Evolutionary conservation across 192 early-diverging fungal species (phyloP).

Genomic region (Pilobolus umbonatus): DNA sequence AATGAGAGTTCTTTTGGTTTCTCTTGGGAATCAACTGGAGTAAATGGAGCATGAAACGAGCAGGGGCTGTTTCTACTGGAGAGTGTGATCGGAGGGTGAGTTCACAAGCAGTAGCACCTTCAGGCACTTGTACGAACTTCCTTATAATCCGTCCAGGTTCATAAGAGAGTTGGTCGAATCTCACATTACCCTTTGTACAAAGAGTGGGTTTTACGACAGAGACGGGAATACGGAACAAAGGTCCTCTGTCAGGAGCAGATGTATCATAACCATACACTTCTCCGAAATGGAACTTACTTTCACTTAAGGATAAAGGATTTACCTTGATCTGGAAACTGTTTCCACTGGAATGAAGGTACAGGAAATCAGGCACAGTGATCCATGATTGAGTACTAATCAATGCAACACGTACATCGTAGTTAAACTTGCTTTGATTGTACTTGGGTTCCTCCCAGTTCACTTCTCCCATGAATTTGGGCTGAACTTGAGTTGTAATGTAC

Average conservation of each 20-base stretch:
- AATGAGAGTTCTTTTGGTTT: slow-evolving; percentile 54
- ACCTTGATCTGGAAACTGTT: slow-evolving; percentile 66
- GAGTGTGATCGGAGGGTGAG: slow-evolving; percentile 31
- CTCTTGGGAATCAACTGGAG: slow-evolving; percentile 74
- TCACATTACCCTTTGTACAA: slow-evolving; percentile 33
- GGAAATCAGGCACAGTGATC: slow-evolving; percentile 70
- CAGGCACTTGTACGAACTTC: slow-evolving; percentile 77
- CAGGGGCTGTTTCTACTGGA: slow-evolving; percentile 48
- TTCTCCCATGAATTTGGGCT: slow-evolving; percentile 61
- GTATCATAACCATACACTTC: slow-evolving; percentile 81
- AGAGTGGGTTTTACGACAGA: slow-evolving; percentile 77
- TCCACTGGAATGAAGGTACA: slow-evolving; percentile 63
- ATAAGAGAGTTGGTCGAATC: slow-evolving; percentile 59
- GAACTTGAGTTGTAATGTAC: slow-evolving; percentile 47
- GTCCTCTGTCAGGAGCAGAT: slow-evolving; percentile 60
- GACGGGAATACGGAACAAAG: slow-evolving; percentile 83
- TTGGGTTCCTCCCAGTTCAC: slow-evolving; percentile 52
- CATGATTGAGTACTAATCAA: slow-evolving; percentile 68
- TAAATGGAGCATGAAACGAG: slow-evolving; percentile 63
- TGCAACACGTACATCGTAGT: slow-evolving; percentile 74
- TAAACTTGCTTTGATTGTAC: slow-evolving; percentile 57
- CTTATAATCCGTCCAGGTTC: slow-evolving; percentile 75
- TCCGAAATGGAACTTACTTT: slow-evolving; percentile 74
- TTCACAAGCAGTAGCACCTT: slow-evolving; percentile 75
- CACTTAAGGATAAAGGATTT: slow-evolving; percentile 72